A percentile compares a stretch with the other conserved stretches of the same genome.
Evolutionary conservation across 768 basidiomycete species (phyloP).

Genomic region (Suillus placidus): DNA sequence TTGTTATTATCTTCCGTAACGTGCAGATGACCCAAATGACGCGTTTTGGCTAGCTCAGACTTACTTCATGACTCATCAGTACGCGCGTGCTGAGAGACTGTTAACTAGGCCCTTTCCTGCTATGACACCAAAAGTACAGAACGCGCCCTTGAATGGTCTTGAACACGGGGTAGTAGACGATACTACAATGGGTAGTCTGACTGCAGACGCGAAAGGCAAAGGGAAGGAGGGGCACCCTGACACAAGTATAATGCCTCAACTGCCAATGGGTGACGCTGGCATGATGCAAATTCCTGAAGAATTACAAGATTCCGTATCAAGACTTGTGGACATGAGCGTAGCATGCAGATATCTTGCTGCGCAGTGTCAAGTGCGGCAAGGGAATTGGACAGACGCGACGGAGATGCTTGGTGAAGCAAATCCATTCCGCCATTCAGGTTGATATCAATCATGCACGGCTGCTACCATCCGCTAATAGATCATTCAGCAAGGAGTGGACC

Average conservation of each 20-base stretch:
- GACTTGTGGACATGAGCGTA: constrained; percentile 91
- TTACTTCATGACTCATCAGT: constrained; percentile 95
- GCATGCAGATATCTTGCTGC: constrained; percentile 97
- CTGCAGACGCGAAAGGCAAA: constrained; percentile 57
- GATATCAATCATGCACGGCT: constrained; percentile 15
- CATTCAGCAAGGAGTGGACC: constrained; percentile 61
- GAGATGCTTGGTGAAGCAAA: constrained; percentile 94
- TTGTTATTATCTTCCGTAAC: constrained; percentile 12
- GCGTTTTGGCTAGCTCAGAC: constrained; percentile 99
- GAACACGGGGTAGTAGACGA: constrained; percentile 23
- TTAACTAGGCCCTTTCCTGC: constrained; percentile 85
- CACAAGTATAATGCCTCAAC: constrained; percentile 46
- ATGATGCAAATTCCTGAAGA: constrained; percentile 71
- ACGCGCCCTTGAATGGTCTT: constrained; percentile 29
- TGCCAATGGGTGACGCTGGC: constrained; percentile 73
- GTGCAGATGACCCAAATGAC: constrained; percentile 89
- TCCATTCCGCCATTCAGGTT: constrained; percentile 78
- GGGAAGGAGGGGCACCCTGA: constrained; percentile 53
- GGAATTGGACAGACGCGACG: constrained; percentile 89
- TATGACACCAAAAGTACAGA: constrained; percentile 43
- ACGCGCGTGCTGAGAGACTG: constrained; percentile 89
- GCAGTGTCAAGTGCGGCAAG: constrained; percentile 89
- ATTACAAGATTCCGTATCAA: constrained; percentile 65
- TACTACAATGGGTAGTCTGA: constrained; percentile 46
- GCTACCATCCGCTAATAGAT: not conserved